Evolutionary conservation across 306 rosid species (phyloP).

Genomic region (Gastrolobium villosum): DNA sequence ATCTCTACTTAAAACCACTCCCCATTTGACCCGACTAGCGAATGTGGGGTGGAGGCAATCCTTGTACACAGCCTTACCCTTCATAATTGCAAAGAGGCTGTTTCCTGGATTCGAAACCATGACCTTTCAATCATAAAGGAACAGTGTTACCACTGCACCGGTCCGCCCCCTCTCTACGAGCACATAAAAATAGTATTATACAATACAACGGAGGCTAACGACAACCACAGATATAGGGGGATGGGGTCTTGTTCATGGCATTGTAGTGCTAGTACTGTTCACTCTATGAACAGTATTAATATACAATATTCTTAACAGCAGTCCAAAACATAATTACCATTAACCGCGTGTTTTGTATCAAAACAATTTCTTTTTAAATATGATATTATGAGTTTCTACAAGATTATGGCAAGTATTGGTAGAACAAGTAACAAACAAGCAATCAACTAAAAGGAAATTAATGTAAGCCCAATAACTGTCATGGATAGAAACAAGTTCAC

Average conservation of each 20-base stretch:
- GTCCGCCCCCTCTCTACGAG: too few relatives aligned
- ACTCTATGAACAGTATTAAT: background rate
- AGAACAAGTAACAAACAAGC: conserved; percentile 8
- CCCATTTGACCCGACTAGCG: too few relatives aligned
- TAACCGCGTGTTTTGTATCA: background rate
- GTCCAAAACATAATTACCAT: conserved; percentile 1
- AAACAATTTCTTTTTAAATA: conserved; percentile 1
- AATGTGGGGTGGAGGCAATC: too few relatives aligned
- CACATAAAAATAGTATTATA: conserved; percentile 9
- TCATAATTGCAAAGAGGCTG: too few relatives aligned
- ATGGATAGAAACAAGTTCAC: conserved; percentile 39
- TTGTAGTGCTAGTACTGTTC: background rate
- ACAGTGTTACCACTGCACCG: too few relatives aligned
- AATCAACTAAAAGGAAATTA: conserved; percentile 21
- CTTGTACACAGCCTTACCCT: too few relatives aligned
- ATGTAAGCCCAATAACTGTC: conserved; percentile 6
- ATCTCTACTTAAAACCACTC: too few relatives aligned
- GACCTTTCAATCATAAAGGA: too few relatives aligned
- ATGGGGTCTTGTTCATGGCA: background rate
- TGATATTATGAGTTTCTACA: background rate
- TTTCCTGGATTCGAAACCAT: too few relatives aligned
- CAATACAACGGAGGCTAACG: conserved; percentile 6
- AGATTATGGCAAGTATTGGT: conserved; percentile 14
- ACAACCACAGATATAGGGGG: background rate
- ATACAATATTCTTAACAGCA: conserved; percentile 2